Evolutionary conservation across 2,329 filamentous ascomycete species (phyloP), one percentile per base, ranked within the genome.

Genomic region (Penicillium sclerotigenum): DNA sequence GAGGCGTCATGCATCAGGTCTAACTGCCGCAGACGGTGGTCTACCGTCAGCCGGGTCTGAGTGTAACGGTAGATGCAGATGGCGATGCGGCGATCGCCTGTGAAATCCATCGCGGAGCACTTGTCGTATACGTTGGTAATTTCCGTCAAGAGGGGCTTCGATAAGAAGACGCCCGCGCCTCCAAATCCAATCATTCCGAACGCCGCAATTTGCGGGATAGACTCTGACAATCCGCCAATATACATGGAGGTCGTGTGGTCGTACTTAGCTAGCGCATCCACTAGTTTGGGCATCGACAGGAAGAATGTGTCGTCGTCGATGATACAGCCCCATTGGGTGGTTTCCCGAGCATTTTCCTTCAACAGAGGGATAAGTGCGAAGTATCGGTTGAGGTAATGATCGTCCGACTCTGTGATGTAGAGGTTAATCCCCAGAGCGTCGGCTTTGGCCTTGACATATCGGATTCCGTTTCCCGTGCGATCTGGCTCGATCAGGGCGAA

Each of bases 241-340:
- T 85, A 87, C 34, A 75, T 66, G 3, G 80, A 75, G 20, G 75
- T 65, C 2, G 73, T 76, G 63, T 81, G 74, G 63, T 86, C 79
- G 59, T 82, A 77, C 36, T 71, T 66, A 33, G 64, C 65, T 2
- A 86, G 75, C 6, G 78, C 74, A n/a, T 77, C 68, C 22, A 78
- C 73, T 16, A 87, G 72, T 0, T 75, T 75, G 49, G 79, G 68
- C 42, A 86, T 77, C 2, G 80, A 82, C 2, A 81, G 78, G 67
- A 86, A 86, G 68, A 87, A 86, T 1, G 84, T 87, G 62, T 87
- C 84, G 63, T 87, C 84, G 64, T 87, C 83, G 36, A 86, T 77
- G 47, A 86, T 74, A 43, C 78, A 80, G 14, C 79, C 77, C 83
- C 84, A 87, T 31, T 75, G 72, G 0, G 82, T 83, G 14, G 74